A percentile compares a stretch with the other conserved stretches of the same genome.
Conservation (phyloP, 257 asterid species). For the Nicotiana noctiflora region DNA sequence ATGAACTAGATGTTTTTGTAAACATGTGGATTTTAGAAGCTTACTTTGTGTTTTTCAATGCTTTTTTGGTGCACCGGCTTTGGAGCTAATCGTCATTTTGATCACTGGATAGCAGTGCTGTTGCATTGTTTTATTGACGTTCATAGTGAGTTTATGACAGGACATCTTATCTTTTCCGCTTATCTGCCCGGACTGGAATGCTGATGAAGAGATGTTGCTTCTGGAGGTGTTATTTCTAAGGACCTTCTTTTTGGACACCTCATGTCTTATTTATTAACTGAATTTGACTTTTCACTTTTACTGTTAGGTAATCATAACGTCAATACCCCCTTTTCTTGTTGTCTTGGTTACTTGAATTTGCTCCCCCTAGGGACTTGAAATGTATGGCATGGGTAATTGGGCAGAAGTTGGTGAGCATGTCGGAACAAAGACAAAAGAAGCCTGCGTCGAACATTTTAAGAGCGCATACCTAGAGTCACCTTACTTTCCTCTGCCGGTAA, state of each 20-base stretch:
- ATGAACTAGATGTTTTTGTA: background rate
- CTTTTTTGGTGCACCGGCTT: background rate
- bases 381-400: conserved; percentile 94
- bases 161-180: conserved; percentile 69
- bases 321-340: background rate
- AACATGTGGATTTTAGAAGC: background rate
- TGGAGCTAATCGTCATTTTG: background rate
- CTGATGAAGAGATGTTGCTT: conserved; percentile 88
- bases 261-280: background rate
- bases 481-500: conserved; percentile 83
- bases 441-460: conserved; percentile 66
- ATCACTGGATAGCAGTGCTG: background rate
- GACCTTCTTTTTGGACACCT: background rate
- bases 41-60: background rate
- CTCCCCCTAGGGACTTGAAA: conserved; percentile 57
- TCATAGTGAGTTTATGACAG: conserved; percentile 34
- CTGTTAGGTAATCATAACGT: background rate
- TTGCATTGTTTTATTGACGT: conserved; percentile 12
- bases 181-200: conserved; percentile 83
- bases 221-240: conserved; percentile 49
- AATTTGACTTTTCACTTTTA: background rate
- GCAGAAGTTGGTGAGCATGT: conserved; percentile 90
- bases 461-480: conserved; percentile 71
- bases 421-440: conserved; percentile 72
- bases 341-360: conserved; percentile 15